phyloP scores from a whole-genome alignment of 2,329 filamentous ascomycete genomes.

The Rutstroemia sp. region DNA sequence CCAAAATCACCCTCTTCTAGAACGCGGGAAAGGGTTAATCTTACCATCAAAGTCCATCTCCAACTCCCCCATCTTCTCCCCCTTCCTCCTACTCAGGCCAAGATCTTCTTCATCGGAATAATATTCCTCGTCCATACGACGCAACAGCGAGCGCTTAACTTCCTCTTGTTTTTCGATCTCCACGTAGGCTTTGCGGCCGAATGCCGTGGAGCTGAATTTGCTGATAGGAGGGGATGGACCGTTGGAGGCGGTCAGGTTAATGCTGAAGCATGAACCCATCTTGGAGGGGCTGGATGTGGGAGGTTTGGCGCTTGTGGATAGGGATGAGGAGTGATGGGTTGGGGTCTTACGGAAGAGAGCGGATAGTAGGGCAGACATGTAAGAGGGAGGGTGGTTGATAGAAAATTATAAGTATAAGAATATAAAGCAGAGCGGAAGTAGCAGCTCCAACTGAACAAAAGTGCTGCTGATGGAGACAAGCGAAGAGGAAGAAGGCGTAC shows the following conservation, averaged over 20 bases:
- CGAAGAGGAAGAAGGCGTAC: no score
- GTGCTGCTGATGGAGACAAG: no score
- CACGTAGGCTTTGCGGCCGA: not conserved
- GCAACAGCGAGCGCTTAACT: not conserved
- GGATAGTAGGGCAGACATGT: not conserved
- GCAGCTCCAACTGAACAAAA: not conserved
- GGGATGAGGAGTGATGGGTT: not conserved
- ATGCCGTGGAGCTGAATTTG: conserved; percentile 4
- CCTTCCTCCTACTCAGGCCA: not conserved
- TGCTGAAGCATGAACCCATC: conserved; percentile 1
- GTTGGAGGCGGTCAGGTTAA: not conserved
- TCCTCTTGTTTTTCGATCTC: not conserved
- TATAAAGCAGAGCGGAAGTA: not conserved
- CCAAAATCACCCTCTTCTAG: not conserved
- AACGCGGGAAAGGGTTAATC: not conserved
- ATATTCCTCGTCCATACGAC: not conserved
- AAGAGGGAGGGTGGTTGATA: not conserved
- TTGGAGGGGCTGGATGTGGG: not conserved
- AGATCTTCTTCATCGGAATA: conserved; percentile 4
- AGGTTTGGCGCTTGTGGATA: not conserved
- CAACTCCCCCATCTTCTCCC: not conserved
- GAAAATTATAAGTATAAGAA: not conserved
- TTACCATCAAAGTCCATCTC: not conserved
- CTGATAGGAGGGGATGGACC: not conserved
- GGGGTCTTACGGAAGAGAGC: not conserved